phyloP scores from a whole-genome alignment of 208 protist genomes.

The Crithidia sp. region DNA sequence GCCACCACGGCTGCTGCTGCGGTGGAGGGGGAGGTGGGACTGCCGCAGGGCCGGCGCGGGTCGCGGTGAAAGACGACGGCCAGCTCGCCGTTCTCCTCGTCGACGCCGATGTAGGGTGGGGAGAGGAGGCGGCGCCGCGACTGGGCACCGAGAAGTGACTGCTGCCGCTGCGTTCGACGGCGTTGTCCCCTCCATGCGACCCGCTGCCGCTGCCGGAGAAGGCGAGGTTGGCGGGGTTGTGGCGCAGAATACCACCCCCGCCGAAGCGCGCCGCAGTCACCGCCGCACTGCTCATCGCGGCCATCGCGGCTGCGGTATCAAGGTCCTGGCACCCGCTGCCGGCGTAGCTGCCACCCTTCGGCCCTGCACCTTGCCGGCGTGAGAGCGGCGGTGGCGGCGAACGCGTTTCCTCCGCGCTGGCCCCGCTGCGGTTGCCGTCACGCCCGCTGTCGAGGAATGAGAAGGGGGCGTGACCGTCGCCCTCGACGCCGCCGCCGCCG shows the following conservation, averaged over 20 bases:
- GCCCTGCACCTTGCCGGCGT: no score
- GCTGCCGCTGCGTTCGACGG: slow-evolving; percentile 19
- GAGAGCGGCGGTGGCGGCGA: not conserved
- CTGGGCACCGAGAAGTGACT: slow-evolving; percentile 20
- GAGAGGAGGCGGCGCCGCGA: not conserved
- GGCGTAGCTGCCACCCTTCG: slow-evolving; percentile 10
- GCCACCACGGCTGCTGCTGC: not conserved
- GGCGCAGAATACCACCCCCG: slow-evolving; percentile 7
- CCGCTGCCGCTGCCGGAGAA: slow-evolving; percentile 12
- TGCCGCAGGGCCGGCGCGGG: not conserved
- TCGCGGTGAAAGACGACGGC: slow-evolving; percentile 9
- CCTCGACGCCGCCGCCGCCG: slow-evolving; percentile 2
- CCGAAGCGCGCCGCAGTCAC: slow-evolving; percentile 1
- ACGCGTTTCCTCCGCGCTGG: not conserved
- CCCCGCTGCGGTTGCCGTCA: not conserved
- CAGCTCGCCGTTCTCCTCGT: slow-evolving; percentile 26
- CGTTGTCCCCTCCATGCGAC: slow-evolving; percentile 4
- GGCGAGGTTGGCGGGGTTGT: slow-evolving; percentile 9
- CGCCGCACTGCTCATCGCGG: not conserved
- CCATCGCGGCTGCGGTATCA: not conserved
- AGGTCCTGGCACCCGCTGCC: slow-evolving; percentile 1
- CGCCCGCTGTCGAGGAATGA: not conserved
- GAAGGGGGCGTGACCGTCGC: not conserved
- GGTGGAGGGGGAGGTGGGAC: slow-evolving; percentile 5
- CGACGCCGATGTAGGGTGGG: slow-evolving; percentile 13